phyloP scores from a whole-genome alignment of 1,284 basidiomycete species.

The Mycena sp. region DNA sequence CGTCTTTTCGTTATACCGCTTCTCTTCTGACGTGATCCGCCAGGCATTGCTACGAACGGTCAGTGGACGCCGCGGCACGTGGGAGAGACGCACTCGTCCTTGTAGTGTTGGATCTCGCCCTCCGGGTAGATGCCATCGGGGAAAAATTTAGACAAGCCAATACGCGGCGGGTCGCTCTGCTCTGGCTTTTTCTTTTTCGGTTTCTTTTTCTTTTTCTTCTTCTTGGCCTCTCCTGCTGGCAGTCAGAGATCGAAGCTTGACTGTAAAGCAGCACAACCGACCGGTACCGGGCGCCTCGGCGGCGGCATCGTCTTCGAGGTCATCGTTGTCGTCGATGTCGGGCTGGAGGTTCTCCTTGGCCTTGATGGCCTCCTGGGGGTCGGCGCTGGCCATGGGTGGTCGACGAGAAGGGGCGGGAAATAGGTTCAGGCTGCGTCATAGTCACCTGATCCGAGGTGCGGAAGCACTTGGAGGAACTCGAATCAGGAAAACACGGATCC shows the following conservation, averaged over 20 bases:
- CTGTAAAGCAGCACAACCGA: background rate
- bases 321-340: constrained; percentile 18
- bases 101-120: constrained; percentile 93
- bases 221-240: constrained; percentile 45
- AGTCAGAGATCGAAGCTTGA: background rate
- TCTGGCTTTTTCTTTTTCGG: constrained; percentile 83
- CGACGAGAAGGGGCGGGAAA: background rate
- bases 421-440: background rate
- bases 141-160: constrained; percentile 92
- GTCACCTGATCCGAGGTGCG: background rate
- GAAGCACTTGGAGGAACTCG: no score
- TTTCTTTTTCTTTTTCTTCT: constrained; percentile 97
- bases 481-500: no score
- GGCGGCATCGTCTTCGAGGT: constrained; percentile 29
- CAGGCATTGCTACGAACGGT: constrained; percentile 73
- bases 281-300: constrained; percentile 21
- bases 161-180: constrained; percentile 94
- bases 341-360: background rate
- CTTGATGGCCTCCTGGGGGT: background rate
- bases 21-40: constrained; percentile 92
- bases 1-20: constrained; percentile 83
- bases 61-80: background rate
- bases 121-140: constrained; percentile 88
- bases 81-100: constrained; percentile 75
- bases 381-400: background rate